Evolutionary conservation across 148 eudicot genomes (phyloP).

Genomic region (Drosera capensis): DNA sequence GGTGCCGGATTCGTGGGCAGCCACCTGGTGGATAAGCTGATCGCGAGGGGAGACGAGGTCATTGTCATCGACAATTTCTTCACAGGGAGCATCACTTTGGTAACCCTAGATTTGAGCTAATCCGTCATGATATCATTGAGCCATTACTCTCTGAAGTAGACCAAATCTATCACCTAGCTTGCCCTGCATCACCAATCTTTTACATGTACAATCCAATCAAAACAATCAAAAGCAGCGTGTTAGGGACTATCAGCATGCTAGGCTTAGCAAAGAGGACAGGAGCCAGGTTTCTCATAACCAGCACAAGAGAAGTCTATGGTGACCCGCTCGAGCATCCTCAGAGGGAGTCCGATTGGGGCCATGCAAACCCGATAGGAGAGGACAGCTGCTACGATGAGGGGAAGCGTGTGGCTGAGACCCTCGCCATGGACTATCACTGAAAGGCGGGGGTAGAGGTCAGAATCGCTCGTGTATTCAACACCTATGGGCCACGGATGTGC

Average conservation of each 20-base stretch:
- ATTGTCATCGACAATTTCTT: slow-evolving; percentile 43
- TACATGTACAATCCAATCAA: slow-evolving; percentile 21
- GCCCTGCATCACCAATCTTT: slow-evolving; percentile 31
- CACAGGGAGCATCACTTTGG: slow-evolving; percentile 16
- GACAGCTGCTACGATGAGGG: slow-evolving; percentile 87
- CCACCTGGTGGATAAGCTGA: slow-evolving; percentile 36
- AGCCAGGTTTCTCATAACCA: slow-evolving; percentile 68
- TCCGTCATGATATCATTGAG: background rate
- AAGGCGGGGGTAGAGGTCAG: slow-evolving; percentile 83
- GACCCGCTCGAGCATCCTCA: slow-evolving; percentile 91
- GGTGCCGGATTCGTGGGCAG: slow-evolving; percentile 51
- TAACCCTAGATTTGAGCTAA: background rate
- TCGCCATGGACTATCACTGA: slow-evolving; percentile 86
- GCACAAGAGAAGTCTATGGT: slow-evolving; percentile 85
- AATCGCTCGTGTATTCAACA: slow-evolving; percentile 93
- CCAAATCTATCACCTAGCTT: slow-evolving; percentile 29
- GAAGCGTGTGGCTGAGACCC: slow-evolving; percentile 71
- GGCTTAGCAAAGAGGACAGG: slow-evolving; percentile 78
- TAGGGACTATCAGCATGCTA: slow-evolving; percentile 7
- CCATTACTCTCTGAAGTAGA: background rate
- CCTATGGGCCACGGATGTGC: slow-evolving; percentile 92
- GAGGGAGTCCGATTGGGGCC: slow-evolving; percentile 83
- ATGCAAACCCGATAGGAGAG: slow-evolving; percentile 74
- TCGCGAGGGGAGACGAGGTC: slow-evolving; percentile 33
- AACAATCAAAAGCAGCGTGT: background rate